Base-by-base conservation (phyloP, 139 green algal species). In the Chlamydomonas incerta region DNA sequence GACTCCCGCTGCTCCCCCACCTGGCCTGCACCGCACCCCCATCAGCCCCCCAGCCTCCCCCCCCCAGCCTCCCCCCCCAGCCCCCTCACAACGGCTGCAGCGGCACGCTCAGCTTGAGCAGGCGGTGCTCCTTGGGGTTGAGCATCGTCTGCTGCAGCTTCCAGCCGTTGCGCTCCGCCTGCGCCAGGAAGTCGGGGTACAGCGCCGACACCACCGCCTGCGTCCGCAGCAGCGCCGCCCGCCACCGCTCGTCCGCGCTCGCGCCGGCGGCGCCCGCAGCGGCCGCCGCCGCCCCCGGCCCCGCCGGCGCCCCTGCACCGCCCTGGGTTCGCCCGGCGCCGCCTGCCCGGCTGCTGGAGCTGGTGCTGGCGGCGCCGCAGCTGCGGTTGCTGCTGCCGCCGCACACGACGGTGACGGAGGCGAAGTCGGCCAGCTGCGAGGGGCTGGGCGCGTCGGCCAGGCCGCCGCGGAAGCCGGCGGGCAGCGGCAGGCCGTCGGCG, bases 141-240 rank as follows among this genome's bases (percentile, higher is more conserved):
- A 97, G 89, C 90, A 93, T 96, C 0, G 94, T 96, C 73, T 90
- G 68, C 37, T 83, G 20, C 80, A 96, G 80, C 68, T 91, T 92
- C 94, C 94, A 97, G 28, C 94, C 94, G 69, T 74, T 63, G 34
- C 23, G 29, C 34, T 90, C 85, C 24, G 93, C 92, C 88, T 96
- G 90, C 11, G 55, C 13, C 18, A 88, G 0, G 73, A 97, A 96
- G 69, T 92, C 77, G 3, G 57, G 80, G 73, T 91, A 94, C 63
- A 95, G 80, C 10, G 70, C 70, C 26, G 90, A 83, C 28, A 90
- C 76, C 60, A 89, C 74, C 81, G 20, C 55, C 81, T 88, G 80
- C 33, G 29, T 41, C 15, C 74, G 73, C 34, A 37, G 67, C 52
- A 84, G 50, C 17, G 52, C 66, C 26, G 65, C 33, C 81, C 72